A percentile compares a stretch with the other conserved stretches of the same genome.
Conservation (phyloP, 108 stramenopile species). For the Poteriospumella lacustris region DNA sequence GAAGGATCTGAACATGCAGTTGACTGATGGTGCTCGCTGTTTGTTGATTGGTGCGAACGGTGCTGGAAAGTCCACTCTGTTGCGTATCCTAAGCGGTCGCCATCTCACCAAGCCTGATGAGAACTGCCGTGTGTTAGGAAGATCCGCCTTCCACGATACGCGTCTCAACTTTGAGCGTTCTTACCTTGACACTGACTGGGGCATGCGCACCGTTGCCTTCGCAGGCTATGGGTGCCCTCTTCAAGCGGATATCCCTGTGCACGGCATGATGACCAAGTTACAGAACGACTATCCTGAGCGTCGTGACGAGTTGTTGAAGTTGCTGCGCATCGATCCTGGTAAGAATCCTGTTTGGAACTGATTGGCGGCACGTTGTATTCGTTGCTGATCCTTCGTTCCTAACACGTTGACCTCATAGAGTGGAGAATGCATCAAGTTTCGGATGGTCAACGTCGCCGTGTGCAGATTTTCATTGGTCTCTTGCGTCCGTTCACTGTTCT, state of each 20-base stretch:
- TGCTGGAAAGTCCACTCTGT: conserved; percentile 80
- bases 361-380: too few species aligned
- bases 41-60: conserved; percentile 26
- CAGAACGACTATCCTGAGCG: conserved; percentile 90
- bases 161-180: conserved; percentile 80
- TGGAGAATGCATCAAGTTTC: conserved; percentile 93
- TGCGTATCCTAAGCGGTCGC: conserved; percentile 79
- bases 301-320: conserved; percentile 80
- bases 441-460: conserved; percentile 83
- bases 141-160: conserved; percentile 88
- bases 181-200: conserved; percentile 92
- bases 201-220: conserved; percentile 93
- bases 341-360: too few species aligned
- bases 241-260: conserved; percentile 84
- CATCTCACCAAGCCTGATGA: conserved; percentile 72
- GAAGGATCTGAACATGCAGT: conserved; percentile 14
- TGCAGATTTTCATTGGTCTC: conserved; percentile 88
- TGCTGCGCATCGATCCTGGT: conserved; percentile 91
- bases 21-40: conserved; percentile 23
- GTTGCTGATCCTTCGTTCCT: too few species aligned
- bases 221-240: conserved; percentile 69
- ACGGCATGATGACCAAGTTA: conserved; percentile 85
- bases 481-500: conserved; percentile 89
- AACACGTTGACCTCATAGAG: too few species aligned
- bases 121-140: conserved; percentile 69